A percentile compares a stretch with the other conserved stretches of the same genome.
These are phyloP conservation scores for Fusarium newnesense DNA, from an alignment of 2,329 filamentous ascomycete species.

Conservation along the genomic window DNA sequence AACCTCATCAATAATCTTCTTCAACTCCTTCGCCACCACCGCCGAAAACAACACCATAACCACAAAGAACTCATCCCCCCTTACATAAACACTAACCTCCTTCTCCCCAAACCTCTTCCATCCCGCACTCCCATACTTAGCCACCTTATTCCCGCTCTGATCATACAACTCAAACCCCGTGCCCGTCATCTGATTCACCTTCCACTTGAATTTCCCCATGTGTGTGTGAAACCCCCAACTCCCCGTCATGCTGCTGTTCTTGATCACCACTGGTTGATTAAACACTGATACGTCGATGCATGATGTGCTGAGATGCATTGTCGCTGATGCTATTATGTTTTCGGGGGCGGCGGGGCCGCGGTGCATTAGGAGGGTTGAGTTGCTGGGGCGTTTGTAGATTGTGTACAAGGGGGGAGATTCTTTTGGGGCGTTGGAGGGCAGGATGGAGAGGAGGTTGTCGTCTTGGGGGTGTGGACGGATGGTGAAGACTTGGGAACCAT, in stretches of 20 bases:
- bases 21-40: constrained; percentile 19
- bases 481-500: constrained; percentile 17
- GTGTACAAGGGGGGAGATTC: constrained; percentile 36
- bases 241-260: constrained; percentile 23
- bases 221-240: constrained; percentile 30
- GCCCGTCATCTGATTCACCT: constrained; percentile 31
- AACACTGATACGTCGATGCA: constrained; percentile 32
- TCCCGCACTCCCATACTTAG: constrained; percentile 35
- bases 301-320: constrained; percentile 29
- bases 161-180: constrained; percentile 33
- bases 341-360: constrained; percentile 23
- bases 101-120: constrained; percentile 26
- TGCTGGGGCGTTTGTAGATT: constrained; percentile 17
- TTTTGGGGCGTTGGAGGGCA: constrained; percentile 20
- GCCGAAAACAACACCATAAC: constrained; percentile 38
- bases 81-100: constrained; percentile 32
- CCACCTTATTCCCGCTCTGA: constrained; percentile 23
- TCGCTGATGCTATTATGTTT: constrained; percentile 32
- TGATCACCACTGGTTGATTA: constrained; percentile 34
- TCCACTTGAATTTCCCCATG: constrained; percentile 45
- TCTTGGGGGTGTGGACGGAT: constrained; percentile 17
- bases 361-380: constrained; percentile 30
- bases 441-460: constrained; percentile 15
- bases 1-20: constrained; percentile 17
- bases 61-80: constrained; percentile 37